A percentile compares a stretch with the other conserved stretches of the same genome.
Conservation (phyloP, 306 rosid species). For the Benincasa hispida region DNA sequence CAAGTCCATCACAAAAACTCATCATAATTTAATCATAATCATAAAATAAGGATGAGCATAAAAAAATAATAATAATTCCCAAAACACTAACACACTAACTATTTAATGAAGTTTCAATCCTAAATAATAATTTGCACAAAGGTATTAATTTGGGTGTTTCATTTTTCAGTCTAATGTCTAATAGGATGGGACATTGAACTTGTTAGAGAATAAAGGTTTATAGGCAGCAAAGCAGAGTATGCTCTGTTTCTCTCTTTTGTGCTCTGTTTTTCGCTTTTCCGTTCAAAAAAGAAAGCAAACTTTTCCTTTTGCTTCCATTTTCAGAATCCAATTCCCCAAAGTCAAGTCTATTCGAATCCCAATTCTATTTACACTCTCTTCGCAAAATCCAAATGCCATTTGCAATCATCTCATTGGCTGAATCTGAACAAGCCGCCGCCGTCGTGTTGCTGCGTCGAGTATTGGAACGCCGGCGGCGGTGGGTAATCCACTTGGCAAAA, state of each 20-base stretch:
- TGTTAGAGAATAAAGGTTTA: not conserved
- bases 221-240: not conserved
- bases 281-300: not conserved
- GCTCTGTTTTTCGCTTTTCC: not conserved
- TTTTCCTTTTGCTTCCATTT: not conserved
- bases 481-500: conserved; percentile 24
- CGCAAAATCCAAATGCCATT: not conserved
- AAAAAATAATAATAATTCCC: not conserved
- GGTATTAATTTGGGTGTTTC: not conserved
- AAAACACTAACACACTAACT: not conserved
- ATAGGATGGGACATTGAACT: not conserved
- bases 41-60: not conserved
- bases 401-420: conserved; percentile 11
- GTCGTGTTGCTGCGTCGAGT: conserved; percentile 18
- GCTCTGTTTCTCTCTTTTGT: not conserved
- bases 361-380: conserved; percentile 29
- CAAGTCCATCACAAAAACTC: too few relatives aligned
- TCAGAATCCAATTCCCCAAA: conserved; percentile 15
- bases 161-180: not conserved
- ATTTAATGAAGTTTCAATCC: not conserved
- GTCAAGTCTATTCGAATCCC: conserved; percentile 41
- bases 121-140: not conserved
- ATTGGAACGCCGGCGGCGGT: conserved; percentile 26
- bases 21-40: too few relatives aligned
- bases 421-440: conserved; percentile 19